Percentiles rank a stretch among this genome's conserved stretches.
Evolutionary conservation across 495 filamentous ascomycete species (phyloP).

Genomic region (Astrothelium macrocarpum): DNA sequence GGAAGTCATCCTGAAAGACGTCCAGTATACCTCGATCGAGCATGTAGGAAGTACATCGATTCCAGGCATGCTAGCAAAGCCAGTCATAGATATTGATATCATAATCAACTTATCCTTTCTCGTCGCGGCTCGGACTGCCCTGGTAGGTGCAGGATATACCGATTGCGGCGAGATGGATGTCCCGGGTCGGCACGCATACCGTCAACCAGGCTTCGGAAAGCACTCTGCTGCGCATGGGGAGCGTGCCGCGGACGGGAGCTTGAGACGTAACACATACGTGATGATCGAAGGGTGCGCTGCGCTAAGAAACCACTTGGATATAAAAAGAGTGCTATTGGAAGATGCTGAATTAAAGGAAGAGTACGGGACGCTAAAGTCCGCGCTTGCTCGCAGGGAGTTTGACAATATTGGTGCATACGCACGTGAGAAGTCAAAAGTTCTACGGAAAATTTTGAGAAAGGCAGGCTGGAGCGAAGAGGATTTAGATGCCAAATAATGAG

Average conservation of each 20-base stretch:
- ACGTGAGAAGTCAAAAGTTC: slow-evolving; percentile 14
- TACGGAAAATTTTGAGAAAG: slow-evolving; percentile 17
- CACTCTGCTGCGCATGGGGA: background rate
- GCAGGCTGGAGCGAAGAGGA: slow-evolving; percentile 16
- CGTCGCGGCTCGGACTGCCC: slow-evolving; percentile 9
- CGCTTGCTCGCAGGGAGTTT: background rate
- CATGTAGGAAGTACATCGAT: slow-evolving; percentile 30
- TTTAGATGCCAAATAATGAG: no score
- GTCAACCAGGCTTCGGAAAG: slow-evolving; percentile 11
- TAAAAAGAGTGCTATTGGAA: slow-evolving; percentile 15
- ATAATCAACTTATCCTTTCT: slow-evolving; percentile 14
- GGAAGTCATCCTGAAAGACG: slow-evolving; percentile 7
- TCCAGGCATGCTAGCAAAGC: slow-evolving; percentile 24
- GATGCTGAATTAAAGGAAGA: slow-evolving; percentile 18
- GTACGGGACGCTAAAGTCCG: slow-evolving; percentile 19
- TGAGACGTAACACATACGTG: slow-evolving; percentile 18
- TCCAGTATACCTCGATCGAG: slow-evolving; percentile 18
- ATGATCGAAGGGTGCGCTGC: slow-evolving; percentile 17
- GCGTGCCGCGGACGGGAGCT: background rate
- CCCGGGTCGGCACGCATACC: slow-evolving; percentile 15
- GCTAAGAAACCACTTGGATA: slow-evolving; percentile 19
- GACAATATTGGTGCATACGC: slow-evolving; percentile 10
- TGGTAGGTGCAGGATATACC: slow-evolving; percentile 12
- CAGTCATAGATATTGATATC: slow-evolving; percentile 29
- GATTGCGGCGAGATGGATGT: slow-evolving; percentile 20